Evolutionary conservation across 176 grass and related monocot genomes (phyloP).

Genomic region (Oryza longistaminata): DNA sequence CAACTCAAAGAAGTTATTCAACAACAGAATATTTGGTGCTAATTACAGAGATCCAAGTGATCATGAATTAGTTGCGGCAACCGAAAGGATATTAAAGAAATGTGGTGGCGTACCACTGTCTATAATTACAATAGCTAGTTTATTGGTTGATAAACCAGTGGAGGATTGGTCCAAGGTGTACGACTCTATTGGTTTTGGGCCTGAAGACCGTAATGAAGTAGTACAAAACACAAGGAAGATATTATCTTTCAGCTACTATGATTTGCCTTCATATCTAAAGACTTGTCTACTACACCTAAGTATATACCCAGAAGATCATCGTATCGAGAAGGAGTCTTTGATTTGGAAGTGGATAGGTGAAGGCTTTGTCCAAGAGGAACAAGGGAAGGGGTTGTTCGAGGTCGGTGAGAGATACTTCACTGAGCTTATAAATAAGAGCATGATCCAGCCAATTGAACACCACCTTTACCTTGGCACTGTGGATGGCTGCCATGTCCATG

Average conservation of each 20-base stretch:
- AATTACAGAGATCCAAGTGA: neutral
- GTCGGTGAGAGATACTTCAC: constrained; percentile 22
- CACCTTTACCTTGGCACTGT: rapidly evolving
- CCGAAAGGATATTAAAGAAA: neutral
- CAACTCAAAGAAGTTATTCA: constrained; percentile 1
- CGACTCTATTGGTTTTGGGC: neutral
- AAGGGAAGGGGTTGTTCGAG: neutral
- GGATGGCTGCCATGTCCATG: neutral
- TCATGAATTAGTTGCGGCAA: neutral
- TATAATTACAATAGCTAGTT: constrained; percentile 12
- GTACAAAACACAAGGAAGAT: neutral
- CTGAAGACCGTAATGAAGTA: neutral
- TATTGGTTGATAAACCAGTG: neutral
- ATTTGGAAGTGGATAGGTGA: constrained; percentile 29
- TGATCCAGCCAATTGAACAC: neutral
- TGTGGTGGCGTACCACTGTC: constrained; percentile 19
- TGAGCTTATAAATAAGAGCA: constrained; percentile 1
- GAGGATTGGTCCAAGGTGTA: neutral
- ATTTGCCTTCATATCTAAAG: neutral
- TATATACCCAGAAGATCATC: neutral
- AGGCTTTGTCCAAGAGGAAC: neutral
- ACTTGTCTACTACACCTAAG: constrained; percentile 1
- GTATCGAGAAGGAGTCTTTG: neutral
- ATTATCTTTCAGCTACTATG: constrained; percentile 16
- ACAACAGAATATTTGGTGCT: neutral